Evolutionary conservation across 2,329 filamentous ascomycete genomes (phyloP).

Genomic region (Neocucurbitaria cava): DNA sequence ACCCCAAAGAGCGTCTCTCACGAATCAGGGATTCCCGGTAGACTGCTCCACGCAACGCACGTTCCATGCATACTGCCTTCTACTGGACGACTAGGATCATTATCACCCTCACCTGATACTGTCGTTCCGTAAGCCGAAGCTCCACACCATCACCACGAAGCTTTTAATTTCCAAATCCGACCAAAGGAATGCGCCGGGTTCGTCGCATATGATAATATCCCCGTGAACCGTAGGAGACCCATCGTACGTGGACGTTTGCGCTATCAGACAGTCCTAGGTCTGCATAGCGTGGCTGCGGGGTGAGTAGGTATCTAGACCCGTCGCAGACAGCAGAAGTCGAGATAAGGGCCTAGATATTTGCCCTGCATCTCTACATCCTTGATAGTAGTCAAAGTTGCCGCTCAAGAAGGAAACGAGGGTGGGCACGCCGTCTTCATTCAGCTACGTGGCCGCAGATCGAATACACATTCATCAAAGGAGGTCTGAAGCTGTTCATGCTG

Average conservation of each 20-base stretch:
- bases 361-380: slow-evolving; percentile 5
- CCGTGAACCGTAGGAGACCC: neutral
- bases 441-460: slow-evolving; percentile 2
- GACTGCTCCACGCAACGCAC: no score
- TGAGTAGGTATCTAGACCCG: neutral
- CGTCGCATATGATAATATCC: neutral
- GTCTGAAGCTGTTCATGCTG: slow-evolving; percentile 1
- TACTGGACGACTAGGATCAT: no score
- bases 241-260: neutral
- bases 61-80: no score
- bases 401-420: neutral
- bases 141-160: no score
- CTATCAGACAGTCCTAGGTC: neutral
- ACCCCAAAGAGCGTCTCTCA: no score
- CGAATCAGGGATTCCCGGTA: no score
- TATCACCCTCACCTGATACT: neutral
- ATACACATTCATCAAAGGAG: slow-evolving; percentile 2
- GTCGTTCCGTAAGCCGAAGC: no score
- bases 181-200: neutral
- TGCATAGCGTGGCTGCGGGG: neutral
- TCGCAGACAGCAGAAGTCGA: neutral
- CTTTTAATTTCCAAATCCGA: neutral
- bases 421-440: neutral
- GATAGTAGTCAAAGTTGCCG: neutral
- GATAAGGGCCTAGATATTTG: slow-evolving; percentile 1